Percentiles rank a stretch among this genome's conserved stretches.
Evolutionary conservation across 2,329 filamentous ascomycete genomes (phyloP).

Genomic region (Cyclaneusma minus): DNA sequence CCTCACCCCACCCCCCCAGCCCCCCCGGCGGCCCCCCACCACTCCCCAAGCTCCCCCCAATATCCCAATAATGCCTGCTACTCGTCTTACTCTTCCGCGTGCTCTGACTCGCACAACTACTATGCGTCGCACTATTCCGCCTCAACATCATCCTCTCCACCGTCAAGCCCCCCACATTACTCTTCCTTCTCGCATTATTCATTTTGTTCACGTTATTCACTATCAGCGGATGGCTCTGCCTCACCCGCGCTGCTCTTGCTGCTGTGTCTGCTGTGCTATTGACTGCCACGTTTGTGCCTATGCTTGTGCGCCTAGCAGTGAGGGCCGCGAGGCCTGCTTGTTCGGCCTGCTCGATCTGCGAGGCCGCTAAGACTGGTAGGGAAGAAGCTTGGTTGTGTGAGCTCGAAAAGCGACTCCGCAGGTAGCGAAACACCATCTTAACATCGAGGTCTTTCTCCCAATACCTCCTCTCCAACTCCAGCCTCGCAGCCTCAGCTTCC

Average conservation of each 20-base stretch:
- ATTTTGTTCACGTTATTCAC: conserved; percentile 7
- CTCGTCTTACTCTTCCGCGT: conserved; percentile 57
- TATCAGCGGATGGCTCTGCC: conserved; percentile 79
- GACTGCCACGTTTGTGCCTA: no score
- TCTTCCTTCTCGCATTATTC: conserved; percentile 34
- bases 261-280: conserved; percentile 47
- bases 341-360: conserved; percentile 19
- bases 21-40: conserved; percentile 53
- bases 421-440: conserved; percentile 79
- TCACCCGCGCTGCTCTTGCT: conserved; percentile 67
- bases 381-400: conserved; percentile 21
- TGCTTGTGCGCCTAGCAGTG: no score
- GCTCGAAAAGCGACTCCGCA: conserved; percentile 56
- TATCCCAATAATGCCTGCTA: conserved; percentile 82
- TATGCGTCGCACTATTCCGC: conserved; percentile 26
- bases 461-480: conserved; percentile 44
- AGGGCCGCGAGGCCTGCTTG: conserved; percentile 29
- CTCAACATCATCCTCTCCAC: conserved; percentile 26
- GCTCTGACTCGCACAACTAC: conserved; percentile 77
- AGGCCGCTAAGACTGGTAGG: conserved; percentile 7
- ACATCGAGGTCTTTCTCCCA: conserved; percentile 92
- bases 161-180: conserved; percentile 37
- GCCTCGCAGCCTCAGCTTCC: no score
- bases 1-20: conserved; percentile 69
- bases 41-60: conserved; percentile 67